Percentiles rank a stretch among this genome's conserved stretches.
Conservation (phyloP, 495 filamentous ascomycete genomes). For the Penicillium arizonense region DNA sequence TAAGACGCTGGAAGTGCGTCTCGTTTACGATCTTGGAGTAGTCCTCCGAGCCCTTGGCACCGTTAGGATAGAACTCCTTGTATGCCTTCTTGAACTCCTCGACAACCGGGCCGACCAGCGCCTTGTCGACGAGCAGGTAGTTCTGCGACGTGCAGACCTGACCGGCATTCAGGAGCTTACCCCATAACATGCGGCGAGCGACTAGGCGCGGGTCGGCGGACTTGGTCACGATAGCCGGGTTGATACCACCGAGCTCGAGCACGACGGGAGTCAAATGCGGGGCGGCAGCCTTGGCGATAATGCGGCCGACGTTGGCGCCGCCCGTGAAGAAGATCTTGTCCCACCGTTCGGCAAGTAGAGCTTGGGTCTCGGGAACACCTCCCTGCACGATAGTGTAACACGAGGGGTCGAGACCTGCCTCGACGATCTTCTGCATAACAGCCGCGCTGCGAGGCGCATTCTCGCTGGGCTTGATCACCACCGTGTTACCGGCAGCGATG, state of each 20-base stretch:
- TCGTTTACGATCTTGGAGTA: conserved; percentile 77
- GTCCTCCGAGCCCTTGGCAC: conserved; percentile 70
- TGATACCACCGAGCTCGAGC: conserved; percentile 86
- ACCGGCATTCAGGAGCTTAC: conserved; percentile 79
- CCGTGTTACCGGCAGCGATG: conserved; percentile 88
- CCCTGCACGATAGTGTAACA: conserved; percentile 81
- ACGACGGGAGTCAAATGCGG: conserved; percentile 85
- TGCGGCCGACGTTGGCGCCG: conserved; percentile 68
- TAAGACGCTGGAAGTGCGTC: conserved; percentile 76
- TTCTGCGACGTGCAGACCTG: conserved; percentile 90
- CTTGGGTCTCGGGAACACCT: conserved; percentile 72
- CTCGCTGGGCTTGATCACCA: conserved; percentile 87
- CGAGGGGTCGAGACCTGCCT: conserved; percentile 70
- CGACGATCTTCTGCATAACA: conserved; percentile 73
- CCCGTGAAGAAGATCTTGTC: conserved; percentile 99
- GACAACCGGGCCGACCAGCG: conserved; percentile 68
- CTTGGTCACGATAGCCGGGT: conserved; percentile 86
- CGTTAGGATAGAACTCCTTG: conserved; percentile 81
- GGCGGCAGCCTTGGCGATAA: conserved; percentile 89
- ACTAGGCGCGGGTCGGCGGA: conserved; percentile 78
- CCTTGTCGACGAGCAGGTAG: conserved; percentile 78
- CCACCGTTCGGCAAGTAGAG: conserved; percentile 84
- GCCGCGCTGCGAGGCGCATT: conserved; percentile 70
- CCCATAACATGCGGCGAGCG: conserved; percentile 82
- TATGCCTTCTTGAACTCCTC: conserved; percentile 68